Percentiles rank a stretch among this genome's conserved stretches.
Conservation (phyloP, 2,329 filamentous ascomycete genomes). For the Nannizzia gypsea region DNA sequence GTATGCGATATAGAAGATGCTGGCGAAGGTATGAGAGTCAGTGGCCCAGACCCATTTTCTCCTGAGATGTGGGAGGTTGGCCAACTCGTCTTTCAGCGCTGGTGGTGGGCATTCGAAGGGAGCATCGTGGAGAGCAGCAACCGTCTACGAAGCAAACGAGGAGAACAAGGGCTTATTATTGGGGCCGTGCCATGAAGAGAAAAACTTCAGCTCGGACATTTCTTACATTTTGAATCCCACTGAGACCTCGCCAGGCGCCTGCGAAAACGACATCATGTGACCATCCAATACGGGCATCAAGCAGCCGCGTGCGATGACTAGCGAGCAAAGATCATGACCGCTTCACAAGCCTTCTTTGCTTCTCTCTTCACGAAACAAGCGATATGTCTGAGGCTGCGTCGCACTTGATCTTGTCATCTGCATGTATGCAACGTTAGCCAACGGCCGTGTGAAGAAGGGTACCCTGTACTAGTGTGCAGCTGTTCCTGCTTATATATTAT, state of each 20-base stretch:
- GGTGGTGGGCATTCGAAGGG: conserved; percentile 50
- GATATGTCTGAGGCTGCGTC: background rate
- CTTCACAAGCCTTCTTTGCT: background rate
- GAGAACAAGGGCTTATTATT: conserved; percentile 21
- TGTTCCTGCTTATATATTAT: conserved; percentile 3
- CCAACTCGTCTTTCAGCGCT: conserved; percentile 46
- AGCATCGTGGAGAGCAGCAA: conserved; percentile 45
- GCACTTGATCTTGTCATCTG: conserved; percentile 2
- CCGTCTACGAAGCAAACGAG: conserved; percentile 38
- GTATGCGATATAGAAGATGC: conserved; percentile 48
- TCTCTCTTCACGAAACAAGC: background rate
- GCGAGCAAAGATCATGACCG: background rate
- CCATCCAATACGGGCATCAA: background rate
- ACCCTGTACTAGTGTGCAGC: background rate
- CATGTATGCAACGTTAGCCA: background rate
- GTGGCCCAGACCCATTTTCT: conserved; percentile 40
- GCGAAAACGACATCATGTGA: background rate
- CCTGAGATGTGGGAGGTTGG: conserved; percentile 46
- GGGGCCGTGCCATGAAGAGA: conserved; percentile 9
- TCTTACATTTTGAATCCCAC: no score
- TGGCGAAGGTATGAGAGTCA: conserved; percentile 42
- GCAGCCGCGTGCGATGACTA: background rate
- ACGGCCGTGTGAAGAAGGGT: no score
- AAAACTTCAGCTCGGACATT: no score
- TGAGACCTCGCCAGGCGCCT: background rate